Evolutionary conservation across 768 basidiomycete species (phyloP).

Genomic region (Podaxis carcinomalis): DNA sequence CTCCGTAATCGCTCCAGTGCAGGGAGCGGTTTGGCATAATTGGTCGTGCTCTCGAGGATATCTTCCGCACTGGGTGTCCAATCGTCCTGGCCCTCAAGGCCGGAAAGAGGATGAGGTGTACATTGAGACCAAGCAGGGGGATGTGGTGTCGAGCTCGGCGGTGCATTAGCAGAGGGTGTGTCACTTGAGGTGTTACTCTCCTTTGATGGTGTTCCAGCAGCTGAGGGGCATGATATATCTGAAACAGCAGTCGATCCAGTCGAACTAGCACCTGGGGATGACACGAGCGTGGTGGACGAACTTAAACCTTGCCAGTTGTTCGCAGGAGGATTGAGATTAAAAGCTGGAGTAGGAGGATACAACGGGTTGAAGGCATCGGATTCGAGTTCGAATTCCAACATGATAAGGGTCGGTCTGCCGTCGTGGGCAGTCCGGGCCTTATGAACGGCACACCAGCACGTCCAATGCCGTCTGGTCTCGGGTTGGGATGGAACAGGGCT

Average conservation of each 20-base stretch:
- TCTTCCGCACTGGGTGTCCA: slow-evolving; percentile 52
- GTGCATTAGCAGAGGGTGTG: slow-evolving; percentile 4
- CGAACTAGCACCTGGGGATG: slow-evolving; percentile 1
- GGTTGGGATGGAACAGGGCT: slow-evolving; percentile 12
- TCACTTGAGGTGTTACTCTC: slow-evolving; percentile 7
- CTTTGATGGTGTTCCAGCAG: slow-evolving; percentile 14
- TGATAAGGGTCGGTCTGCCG: slow-evolving; percentile 35
- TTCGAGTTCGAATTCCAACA: slow-evolving; percentile 82
- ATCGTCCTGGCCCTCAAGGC: slow-evolving; percentile 19
- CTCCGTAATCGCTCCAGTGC: slow-evolving; percentile 67
- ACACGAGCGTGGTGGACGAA: not conserved
- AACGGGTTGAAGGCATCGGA: slow-evolving; percentile 66
- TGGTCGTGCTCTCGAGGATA: slow-evolving; percentile 70
- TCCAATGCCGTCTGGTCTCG: slow-evolving; percentile 39
- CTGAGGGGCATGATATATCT: not conserved
- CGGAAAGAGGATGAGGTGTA: slow-evolving; percentile 9
- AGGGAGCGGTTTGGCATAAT: slow-evolving; percentile 59
- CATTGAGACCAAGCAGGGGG: not conserved
- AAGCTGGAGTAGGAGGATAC: slow-evolving; percentile 38
- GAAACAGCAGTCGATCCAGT: slow-evolving; percentile 3
- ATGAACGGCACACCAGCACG: slow-evolving; percentile 68
- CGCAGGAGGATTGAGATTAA: not conserved
- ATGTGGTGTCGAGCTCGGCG: slow-evolving; percentile 2
- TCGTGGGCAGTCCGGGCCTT: slow-evolving; percentile 31
- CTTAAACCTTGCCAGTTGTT: not conserved